Base-by-base conservation (phyloP, 352 stramenopile genomes). In the Phytophthora colocasiae region DNA sequence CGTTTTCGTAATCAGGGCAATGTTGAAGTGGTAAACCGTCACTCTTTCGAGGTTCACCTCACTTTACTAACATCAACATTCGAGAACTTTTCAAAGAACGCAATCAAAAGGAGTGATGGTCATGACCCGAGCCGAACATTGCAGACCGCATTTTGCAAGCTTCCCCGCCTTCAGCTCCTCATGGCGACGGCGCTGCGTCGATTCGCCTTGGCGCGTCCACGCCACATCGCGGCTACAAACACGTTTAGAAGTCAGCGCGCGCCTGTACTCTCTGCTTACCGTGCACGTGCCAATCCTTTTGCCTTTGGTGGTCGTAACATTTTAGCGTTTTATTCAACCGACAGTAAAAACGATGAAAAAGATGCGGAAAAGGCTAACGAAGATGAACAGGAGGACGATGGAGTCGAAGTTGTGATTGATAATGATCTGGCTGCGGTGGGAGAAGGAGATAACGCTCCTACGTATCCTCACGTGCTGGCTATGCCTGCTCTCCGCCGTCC, bases 381-480 rank as follows among this genome's bases (percentile, higher is more conserved):
- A 31, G 48, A 63, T 5, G 44, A 49, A 10, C 34, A 64, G 29
- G 26, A 40, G 1, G 62, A 38, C 12, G 51, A 66, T 0, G 66
- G 63, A 11, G 43, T 58, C 6, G 45, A 92, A 58, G 75, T 92
- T 31, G 73, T 92, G 36, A 69, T 77, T n/a, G 74, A 90, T 52
- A 88, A 63, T 19, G 80, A 81, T 12, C 66, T 92, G n/a, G 80
- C 81, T 12, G 78, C 74, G 0, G 68, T 92, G 2, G 74, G 81
- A 19, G 84, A 92, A 43, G 81, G 84, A n/a, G 84, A 92, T 48
- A 77, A 90, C 14, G 73, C 82, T 6, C 84, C 81, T 17, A 87
- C 72, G 24, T 91, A 87, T 58, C 84, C 85, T 12, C 84, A 94
- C 48, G 85, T 96, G 49, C 41, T 96, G 17, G 86, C 81, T n/a